Evolutionary conservation across 768 basidiomycete genomes (phyloP), one percentile per base, ranked within the genome.

Genomic region (Amanita jacksonii): DNA sequence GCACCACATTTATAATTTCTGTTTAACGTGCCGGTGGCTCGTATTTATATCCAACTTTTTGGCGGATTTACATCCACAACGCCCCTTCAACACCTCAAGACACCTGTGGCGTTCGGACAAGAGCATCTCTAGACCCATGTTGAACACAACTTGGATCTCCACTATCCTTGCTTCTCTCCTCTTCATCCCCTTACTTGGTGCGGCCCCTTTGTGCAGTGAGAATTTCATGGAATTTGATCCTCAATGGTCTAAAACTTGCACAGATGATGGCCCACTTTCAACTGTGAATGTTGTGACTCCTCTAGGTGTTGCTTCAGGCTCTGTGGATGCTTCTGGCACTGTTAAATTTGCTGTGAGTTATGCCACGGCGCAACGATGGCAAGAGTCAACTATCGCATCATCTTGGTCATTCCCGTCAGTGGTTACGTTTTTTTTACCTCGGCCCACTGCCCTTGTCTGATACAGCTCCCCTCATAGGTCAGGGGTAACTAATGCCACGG

Each of bases 281-380:
- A 28, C 62, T 4, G 19, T 42, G 4, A 23, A 49, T 28, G 53
- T 63, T 23, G 16, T 48, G 13, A 85, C 83, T 1, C 64, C 69
- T 13, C 46, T 84, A 19, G 83, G 83, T 13, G 58, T 61, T 15
- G 83, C 83, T 7, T 56, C 58, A 13, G 83, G 84, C 23, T 64
- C 68, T 3, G 31, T 62, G 3, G 74, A 75, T 49, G 60, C 62
- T 13, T 56, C 66, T 36, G 76, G 73, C 23, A 76, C 70, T 20
- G 59, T 64, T 40, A 68, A 82, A 32, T 86, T 79, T 55, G 56
- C 74, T 24, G 82, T 81, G 46, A 78, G 70, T 53, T 88, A 88
- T 56, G 85, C 76, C 6, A 66, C 65, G 45, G 79, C 80, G 5
- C 48, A 63, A 10, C 69, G 85, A 45, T 88, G 81, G 79, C 59